Conservation (phyloP, 257 asterid species). For the Cynanchum wilfordii region DNA sequence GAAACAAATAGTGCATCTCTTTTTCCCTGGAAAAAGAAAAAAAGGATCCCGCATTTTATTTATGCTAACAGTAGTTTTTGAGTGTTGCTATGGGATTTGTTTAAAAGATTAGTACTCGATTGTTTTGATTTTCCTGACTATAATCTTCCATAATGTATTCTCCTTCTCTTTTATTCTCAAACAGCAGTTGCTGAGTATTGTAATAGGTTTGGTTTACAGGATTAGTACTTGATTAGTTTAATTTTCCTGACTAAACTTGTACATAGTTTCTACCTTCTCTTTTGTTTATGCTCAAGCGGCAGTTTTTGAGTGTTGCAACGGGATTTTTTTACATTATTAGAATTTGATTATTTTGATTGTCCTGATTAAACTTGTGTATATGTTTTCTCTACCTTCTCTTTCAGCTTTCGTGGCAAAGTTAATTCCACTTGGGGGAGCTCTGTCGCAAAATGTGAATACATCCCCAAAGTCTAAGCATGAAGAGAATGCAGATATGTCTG, state of each 20-base stretch:
- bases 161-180: neutral
- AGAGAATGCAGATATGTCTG: conserved; percentile 39
- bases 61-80: neutral
- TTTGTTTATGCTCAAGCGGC: neutral
- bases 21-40: neutral
- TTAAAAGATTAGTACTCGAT: neutral
- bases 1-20: neutral
- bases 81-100: neutral
- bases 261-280: no score
- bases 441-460: conserved; percentile 41
- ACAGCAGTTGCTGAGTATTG: neutral
- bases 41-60: no score
- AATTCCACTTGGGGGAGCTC: conserved; percentile 28
- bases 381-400: conserved; percentile 13
- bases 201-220: neutral
- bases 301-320: neutral
- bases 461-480: conserved; percentile 62
- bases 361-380: neutral
- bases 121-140: neutral
- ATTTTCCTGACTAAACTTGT: neutral
- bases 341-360: neutral
- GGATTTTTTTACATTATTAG: neutral
- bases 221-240: neutral
- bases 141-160: no score
- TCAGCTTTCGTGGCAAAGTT: conserved; percentile 69